These are phyloP conservation scores for Fraxinus angustifolia DNA, from an alignment of 305 asterid species.

Conservation along the genomic window DNA sequence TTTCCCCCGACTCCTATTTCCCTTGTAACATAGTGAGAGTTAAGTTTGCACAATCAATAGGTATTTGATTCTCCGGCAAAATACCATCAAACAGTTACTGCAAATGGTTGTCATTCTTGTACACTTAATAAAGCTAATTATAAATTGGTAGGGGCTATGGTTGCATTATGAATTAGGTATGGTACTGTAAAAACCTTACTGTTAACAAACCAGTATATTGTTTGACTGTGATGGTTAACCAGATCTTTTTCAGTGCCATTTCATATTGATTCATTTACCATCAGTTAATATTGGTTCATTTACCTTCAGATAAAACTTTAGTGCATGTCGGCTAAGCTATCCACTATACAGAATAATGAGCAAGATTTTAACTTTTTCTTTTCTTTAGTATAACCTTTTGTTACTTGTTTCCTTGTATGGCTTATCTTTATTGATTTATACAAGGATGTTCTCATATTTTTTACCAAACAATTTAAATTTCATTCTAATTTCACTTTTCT, in stretches of 20 bases:
- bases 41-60: not conserved
- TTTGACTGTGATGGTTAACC: not conserved
- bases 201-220: not conserved
- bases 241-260: not conserved
- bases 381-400: not conserved
- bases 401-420: not conserved
- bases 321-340: not conserved
- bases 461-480: not conserved
- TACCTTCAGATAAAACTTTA: not conserved
- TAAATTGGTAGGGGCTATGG: not conserved
- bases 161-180: not conserved
- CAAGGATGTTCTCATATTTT: not conserved
- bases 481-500: not conserved
- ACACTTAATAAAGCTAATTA: not conserved
- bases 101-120: not conserved
- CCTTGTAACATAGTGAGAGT: not conserved
- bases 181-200: not conserved
- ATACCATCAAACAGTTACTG: not conserved
- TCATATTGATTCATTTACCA: not conserved
- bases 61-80: not conserved
- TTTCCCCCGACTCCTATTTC: not conserved
- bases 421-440: not conserved
- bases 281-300: no score
- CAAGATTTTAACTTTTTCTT: not conserved
- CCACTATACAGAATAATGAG: not conserved